Evolutionary conservation across 2,329 filamentous ascomycete species (phyloP), one percentile per base, ranked within the genome.

Genomic region (Beauveria caledonica): DNA sequence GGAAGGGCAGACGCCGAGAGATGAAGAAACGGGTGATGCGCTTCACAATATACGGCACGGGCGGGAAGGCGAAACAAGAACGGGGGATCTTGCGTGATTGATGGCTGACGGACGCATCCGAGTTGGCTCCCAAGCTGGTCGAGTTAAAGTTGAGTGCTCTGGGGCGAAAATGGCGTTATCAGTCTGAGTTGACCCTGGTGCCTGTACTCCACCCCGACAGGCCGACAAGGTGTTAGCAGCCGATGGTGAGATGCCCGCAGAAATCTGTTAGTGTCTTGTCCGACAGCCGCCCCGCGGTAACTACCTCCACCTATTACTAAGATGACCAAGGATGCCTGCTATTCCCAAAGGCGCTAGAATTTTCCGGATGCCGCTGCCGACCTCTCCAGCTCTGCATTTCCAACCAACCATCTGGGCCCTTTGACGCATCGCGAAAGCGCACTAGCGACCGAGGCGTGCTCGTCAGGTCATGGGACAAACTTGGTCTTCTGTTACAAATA

Each of bases 151-250:
- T 68, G 64, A 64, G 68, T 73, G 72, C 72, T 74, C 68, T 71
- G 68, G 68, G 68, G 70, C 68, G 63, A 69, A 66, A 70, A 74
- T 74, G 71, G 72, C 72, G 72, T 73, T 72, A 74, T 74, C 68
- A 36, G 36, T 36, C 50, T 42, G 25, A 36, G 19, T 25, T 23
- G 40, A 27, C 44, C 23, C 33, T 25, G 44, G 21, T 17, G 17
- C 29, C 40, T 25, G 8, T 19, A 27, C 56, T 52, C 61, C 61
- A 51, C 61, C 21, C 61, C 61, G 61, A 62, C 51, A 15, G 40
- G 33, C 61, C 61, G 61, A 52, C 48, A 7, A 19, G 6, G 17
- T 46, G 17, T 27, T 60, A 60, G 58, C 50, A 54, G 29, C 15
- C 2, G 8, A 5, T 7, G 29, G 29, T 10, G 54, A 9, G 2